Conservation (phyloP, 179 eudicot genomes). For the Drosera spatulata region DNA sequence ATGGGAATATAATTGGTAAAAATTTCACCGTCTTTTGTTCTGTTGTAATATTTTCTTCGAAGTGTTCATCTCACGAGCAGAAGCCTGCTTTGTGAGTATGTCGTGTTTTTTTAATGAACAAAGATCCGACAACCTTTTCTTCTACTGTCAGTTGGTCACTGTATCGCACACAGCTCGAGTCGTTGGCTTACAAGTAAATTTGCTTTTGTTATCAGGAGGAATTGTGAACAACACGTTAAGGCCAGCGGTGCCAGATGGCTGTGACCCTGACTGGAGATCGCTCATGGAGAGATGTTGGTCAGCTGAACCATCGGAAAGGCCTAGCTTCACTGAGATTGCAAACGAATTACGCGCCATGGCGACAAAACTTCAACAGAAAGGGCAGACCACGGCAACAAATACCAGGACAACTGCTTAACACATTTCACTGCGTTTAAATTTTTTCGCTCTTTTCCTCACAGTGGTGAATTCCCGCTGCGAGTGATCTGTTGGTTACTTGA, state of each 20-base stretch:
- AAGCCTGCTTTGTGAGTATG: no score
- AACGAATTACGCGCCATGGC: constrained; percentile 69
- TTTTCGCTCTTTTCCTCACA: no score
- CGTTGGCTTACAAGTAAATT: no score
- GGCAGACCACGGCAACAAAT: constrained; percentile 22
- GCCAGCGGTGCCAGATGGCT: constrained; percentile 66
- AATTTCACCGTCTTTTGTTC: background rate
- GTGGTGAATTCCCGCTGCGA: no score
- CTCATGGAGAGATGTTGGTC: constrained; percentile 97
- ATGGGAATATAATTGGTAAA: constrained; percentile 87
- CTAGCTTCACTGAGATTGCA: constrained; percentile 68
- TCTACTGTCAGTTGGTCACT: no score
- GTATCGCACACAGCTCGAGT: no score
- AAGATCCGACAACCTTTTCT: no score
- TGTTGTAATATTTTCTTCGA: background rate
- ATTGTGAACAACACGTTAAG: constrained; percentile 93
- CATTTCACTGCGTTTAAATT: no score
- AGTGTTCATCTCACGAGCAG: no score
- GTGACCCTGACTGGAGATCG: constrained; percentile 76
- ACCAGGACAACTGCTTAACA: constrained; percentile 12
- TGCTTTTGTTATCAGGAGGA: constrained; percentile 41
- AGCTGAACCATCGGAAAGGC: constrained; percentile 79
- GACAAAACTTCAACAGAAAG: constrained; percentile 50
- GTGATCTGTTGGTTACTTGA: no score
- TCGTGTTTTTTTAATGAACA: no score